Evolutionary conservation across 2,329 filamentous ascomycete genomes (phyloP), one percentile per base, ranked within the genome.

Genomic region (Colletotrichum sp.): DNA sequence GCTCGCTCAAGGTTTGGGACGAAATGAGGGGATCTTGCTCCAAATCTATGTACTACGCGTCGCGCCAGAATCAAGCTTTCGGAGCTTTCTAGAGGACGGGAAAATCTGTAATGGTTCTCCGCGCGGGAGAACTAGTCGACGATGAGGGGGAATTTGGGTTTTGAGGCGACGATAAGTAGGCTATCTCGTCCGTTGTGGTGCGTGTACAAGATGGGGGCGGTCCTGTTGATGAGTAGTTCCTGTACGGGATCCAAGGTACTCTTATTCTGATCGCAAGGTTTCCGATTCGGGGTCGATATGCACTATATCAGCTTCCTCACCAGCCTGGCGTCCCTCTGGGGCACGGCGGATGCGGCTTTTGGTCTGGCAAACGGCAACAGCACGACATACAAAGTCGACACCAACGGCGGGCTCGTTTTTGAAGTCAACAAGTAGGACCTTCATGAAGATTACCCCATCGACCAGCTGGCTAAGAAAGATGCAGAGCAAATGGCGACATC

Each of bases 401-500:
- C 79, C 14, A 78, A 81, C 34, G 79, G 72, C 5, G 80, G 79
- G 2, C 61, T 81, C 18, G 72, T 79, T 4, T 81, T 81, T 55
- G 78, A 80, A n/a, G 77, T 81, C 3, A 76, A 74, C 66, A 80
- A 75, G 79, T 80, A 57, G 3, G 59, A 4, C 5, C n/a, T 7
- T 4, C 12, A 13, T 6, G 16, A 26, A 32, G 7, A 10, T 12
- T 6, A 6, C 16, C 10, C 12, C 21, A 10, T 10, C 5, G 12
- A 30, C 6, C 14, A 3, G 16, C 24, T 10, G 36, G 4, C 48
- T 77, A 26, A 75, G 4, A 18, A 86, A 2, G 86, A 57, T 87
- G 83, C 77, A 85, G 87, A 57, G 85, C 84, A 13, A 92, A 84
- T 79, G 93, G 92, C 78, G 92, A 93, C 78, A 91, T 94, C 81